These are phyloP conservation scores for Fonsecaea pugnacius DNA, from an alignment of 2,329 filamentous ascomycete species.

Conservation along the genomic window DNA sequence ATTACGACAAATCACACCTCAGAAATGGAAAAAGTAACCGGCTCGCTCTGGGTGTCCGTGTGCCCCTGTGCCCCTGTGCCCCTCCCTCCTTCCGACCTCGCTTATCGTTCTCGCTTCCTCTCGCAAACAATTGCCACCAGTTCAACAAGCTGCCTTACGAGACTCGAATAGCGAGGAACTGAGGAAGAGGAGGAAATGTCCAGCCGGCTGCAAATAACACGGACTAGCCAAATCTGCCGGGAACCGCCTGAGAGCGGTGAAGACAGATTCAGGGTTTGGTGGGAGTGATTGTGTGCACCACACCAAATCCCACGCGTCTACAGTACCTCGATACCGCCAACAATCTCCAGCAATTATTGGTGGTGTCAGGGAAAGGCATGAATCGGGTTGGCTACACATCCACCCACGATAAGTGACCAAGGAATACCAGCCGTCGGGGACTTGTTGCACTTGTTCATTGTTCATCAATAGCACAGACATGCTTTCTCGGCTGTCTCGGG, in stretches of 20 bases:
- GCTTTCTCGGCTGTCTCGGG: background rate
- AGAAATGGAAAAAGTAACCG: background rate
- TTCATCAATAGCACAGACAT: background rate
- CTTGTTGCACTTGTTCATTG: background rate
- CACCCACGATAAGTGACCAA: background rate
- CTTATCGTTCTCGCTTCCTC: conserved; percentile 5
- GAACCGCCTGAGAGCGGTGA: background rate
- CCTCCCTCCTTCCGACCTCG: background rate
- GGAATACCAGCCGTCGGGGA: background rate
- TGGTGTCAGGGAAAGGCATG: background rate
- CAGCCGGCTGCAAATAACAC: background rate
- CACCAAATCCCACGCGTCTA: background rate
- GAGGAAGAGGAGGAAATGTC: background rate
- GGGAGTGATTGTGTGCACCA: background rate
- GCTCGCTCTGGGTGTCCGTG: background rate
- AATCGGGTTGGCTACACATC: background rate
- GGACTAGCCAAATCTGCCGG: background rate
- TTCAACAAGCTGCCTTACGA: background rate
- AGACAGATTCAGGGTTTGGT: background rate
- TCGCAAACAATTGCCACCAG: background rate
- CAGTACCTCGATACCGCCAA: background rate
- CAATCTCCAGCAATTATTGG: background rate
- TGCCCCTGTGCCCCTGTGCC: background rate
- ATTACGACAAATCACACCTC: no score
- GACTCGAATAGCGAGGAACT: background rate